These are phyloP conservation scores for Cicer yamashitae DNA, from an alignment of 306 rosid species.

Conservation along the genomic window DNA sequence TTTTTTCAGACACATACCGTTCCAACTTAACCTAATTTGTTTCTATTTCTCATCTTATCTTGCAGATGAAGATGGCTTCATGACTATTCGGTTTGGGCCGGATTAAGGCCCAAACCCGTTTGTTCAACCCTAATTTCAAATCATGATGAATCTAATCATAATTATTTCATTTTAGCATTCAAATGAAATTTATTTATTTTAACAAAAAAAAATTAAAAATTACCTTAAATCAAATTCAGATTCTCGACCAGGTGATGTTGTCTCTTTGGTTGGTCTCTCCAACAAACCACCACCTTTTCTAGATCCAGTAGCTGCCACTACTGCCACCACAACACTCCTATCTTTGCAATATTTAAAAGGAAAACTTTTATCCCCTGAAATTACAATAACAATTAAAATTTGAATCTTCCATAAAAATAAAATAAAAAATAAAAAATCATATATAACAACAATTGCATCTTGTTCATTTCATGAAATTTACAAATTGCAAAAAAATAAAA, in stretches of 20 bases:
- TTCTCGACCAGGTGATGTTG: conserved; percentile 72
- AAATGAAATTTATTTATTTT: no score
- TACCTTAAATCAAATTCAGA: conserved; percentile 80
- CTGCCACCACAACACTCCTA: conserved; percentile 54
- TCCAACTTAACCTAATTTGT: no score
- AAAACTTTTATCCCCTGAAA: conserved; percentile 59
- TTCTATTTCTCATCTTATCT: no score
- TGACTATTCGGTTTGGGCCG: no score
- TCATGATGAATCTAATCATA: no score
- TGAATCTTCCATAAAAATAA: conserved; percentile 14
- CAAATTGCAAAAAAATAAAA: background rate
- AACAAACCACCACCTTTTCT: conserved; percentile 83
- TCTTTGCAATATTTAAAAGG: conserved; percentile 53
- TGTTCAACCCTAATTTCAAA: no score
- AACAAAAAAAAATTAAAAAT: no score
- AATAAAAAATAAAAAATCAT: background rate
- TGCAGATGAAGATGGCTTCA: no score
- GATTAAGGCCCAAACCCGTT: no score
- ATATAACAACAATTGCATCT: background rate
- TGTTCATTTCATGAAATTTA: background rate
- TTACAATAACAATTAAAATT: conserved; percentile 37
- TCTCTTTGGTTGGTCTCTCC: conserved; percentile 87
- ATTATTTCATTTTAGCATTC: no score
- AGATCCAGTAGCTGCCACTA: conserved; percentile 53
- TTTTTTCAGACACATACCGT: no score